These are phyloP conservation scores for Posidonia oceanica DNA, from an alignment of 116 monocot genomes.

Conservation along the genomic window DNA sequence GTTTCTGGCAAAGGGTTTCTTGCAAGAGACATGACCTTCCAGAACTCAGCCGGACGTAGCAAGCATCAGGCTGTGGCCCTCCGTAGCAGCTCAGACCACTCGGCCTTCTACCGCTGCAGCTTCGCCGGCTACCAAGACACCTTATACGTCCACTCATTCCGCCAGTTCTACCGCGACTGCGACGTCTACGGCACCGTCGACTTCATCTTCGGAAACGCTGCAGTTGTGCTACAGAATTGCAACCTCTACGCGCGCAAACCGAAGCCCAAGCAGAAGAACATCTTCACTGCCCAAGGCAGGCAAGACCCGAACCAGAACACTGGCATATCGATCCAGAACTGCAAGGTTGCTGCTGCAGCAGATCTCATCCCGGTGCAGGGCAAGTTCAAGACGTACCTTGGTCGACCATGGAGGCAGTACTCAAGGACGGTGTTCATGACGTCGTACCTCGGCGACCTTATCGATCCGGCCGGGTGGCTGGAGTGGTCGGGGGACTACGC, in stretches of 20 bases:
- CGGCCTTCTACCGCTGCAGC: conserved; percentile 22
- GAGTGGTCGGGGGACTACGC: conserved; percentile 28
- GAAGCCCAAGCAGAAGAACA: conserved; percentile 17
- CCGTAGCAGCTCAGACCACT: conserved; percentile 17
- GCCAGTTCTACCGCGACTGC: conserved; percentile 29
- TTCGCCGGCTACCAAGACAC: conserved; percentile 36
- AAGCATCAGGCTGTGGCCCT: conserved; percentile 34
- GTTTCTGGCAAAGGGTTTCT: conserved; percentile 24
- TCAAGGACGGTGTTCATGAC: conserved; percentile 22
- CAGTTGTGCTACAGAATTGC: conserved; percentile 25
- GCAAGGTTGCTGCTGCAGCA: conserved; percentile 17
- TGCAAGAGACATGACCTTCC: conserved; percentile 22
- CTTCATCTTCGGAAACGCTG: conserved; percentile 31
- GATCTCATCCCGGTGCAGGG: conserved; percentile 22
- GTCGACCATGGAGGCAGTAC: conserved; percentile 27
- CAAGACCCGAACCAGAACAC: conserved; percentile 23
- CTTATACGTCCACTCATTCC: conserved; percentile 28
- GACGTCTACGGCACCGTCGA: conserved; percentile 31
- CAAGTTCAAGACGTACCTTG: conserved; percentile 16
- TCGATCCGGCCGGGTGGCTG: conserved; percentile 30
- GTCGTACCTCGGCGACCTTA: conserved; percentile 14
- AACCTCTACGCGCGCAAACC: conserved; percentile 23
- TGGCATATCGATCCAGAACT: conserved; percentile 25
- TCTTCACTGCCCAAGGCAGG: conserved; percentile 29
- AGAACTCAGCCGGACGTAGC: conserved; percentile 16